These are phyloP conservation scores for Pseudogymnoascus sp. DNA, from an alignment of 2,329 filamentous ascomycete species.

Conservation along the genomic window DNA sequence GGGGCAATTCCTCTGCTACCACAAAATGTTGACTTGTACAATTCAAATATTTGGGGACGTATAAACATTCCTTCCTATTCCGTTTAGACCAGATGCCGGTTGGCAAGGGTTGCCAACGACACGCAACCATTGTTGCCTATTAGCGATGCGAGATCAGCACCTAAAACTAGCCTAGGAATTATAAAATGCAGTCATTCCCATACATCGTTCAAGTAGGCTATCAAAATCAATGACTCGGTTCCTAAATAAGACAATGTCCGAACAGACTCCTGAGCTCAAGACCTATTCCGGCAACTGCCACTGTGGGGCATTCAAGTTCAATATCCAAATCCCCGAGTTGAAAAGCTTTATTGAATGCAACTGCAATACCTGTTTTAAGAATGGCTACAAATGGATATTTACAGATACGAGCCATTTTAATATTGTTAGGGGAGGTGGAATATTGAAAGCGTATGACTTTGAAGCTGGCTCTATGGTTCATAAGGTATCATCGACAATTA, in stretches of 20 bases:
- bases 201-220: not conserved
- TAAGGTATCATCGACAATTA: conserved; percentile 30
- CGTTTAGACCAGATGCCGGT: not conserved
- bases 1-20: not conserved
- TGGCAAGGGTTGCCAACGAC: not conserved
- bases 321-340: conserved; percentile 48
- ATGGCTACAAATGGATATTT: conserved; percentile 37
- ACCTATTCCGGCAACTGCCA: conserved; percentile 50
- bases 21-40: no score
- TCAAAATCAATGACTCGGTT: not conserved
- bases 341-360: conserved; percentile 51
- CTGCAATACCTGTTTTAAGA: conserved; percentile 57
- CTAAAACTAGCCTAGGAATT: not conserved
- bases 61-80: not conserved
- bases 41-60: not conserved
- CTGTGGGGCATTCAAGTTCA: conserved; percentile 48
- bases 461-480: conserved; percentile 33
- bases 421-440: conserved; percentile 41
- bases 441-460: conserved; percentile 40
- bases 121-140: not conserved
- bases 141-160: not conserved
- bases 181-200: not conserved
- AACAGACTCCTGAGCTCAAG: conserved; percentile 10
- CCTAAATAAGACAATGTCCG: not conserved
- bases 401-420: conserved; percentile 30